These are phyloP conservation scores for Pichia heedii DNA, from an alignment of 805 yeast species.

Conservation along the genomic window DNA sequence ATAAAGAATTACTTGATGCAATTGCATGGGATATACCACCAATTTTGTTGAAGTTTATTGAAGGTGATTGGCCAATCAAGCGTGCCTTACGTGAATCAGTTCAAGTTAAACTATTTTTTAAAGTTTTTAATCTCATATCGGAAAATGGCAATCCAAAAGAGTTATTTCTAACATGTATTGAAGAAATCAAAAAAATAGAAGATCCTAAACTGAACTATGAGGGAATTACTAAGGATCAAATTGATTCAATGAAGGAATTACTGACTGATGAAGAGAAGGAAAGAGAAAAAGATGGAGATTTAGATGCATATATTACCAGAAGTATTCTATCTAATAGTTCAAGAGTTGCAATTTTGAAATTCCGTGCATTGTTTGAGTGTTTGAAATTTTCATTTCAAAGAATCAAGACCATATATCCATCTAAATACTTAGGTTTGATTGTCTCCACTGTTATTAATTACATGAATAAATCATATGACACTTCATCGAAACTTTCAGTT, in stretches of 20 bases:
- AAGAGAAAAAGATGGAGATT: not conserved
- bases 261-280: not conserved
- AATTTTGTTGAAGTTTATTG: constrained; percentile 48
- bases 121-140: constrained; percentile 56
- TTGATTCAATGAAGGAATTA: not conserved
- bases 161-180: constrained; percentile 61
- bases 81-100: constrained; percentile 30
- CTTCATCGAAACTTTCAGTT: constrained; percentile 25
- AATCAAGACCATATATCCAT: constrained; percentile 65
- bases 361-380: constrained; percentile 62
- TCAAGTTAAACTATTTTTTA: constrained; percentile 30
- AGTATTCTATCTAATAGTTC: not conserved
- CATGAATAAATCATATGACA: constrained; percentile 33
- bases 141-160: constrained; percentile 74
- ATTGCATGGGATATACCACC: constrained; percentile 93
- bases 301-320: not conserved
- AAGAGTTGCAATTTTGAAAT: constrained; percentile 24
- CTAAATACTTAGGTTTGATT: constrained; percentile 67
- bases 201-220: constrained; percentile 1
- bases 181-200: constrained; percentile 38
- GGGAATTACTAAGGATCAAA: not conserved
- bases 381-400: constrained; percentile 47
- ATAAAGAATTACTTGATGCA: constrained; percentile 47
- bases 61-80: constrained; percentile 26
- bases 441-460: constrained; percentile 50